A percentile compares a stretch with the other conserved stretches of the same genome.
Conservation (phyloP, 352 stramenopile genomes). For the Phytophthora pinifolia region DNA sequence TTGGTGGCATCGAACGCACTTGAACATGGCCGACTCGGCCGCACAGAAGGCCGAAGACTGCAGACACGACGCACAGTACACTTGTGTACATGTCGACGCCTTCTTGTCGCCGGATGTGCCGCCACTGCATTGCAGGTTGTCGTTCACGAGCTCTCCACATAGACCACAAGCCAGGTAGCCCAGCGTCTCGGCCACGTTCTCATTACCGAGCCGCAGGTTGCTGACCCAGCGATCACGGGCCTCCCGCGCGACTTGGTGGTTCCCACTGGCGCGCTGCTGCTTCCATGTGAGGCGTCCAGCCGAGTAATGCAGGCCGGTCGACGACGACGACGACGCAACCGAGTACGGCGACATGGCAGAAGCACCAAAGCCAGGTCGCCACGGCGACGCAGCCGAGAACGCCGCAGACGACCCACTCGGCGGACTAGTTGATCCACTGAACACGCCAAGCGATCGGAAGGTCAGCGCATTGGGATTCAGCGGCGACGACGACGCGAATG, state of each 20-base stretch:
- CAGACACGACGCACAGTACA: slow-evolving; percentile 72
- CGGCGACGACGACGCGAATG: slow-evolving; percentile 15
- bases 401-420: slow-evolving; percentile 8
- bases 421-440: slow-evolving; percentile 10
- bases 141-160: slow-evolving; percentile 70
- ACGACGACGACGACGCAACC: too few relatives aligned
- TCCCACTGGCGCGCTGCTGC: slow-evolving; percentile 29
- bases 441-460: slow-evolving; percentile 22
- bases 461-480: slow-evolving; percentile 24
- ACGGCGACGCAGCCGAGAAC: slow-evolving; percentile 25
- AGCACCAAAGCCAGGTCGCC: slow-evolving; percentile 19
- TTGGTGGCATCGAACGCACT: slow-evolving; percentile 61
- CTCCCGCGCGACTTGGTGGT: slow-evolving; percentile 27
- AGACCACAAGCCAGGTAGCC: slow-evolving; percentile 64
- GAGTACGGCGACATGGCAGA: slow-evolving; percentile 15
- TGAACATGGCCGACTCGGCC: slow-evolving; percentile 27
- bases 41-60: slow-evolving; percentile 29
- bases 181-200: slow-evolving; percentile 50
- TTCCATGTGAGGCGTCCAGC: slow-evolving; percentile 45
- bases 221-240: slow-evolving; percentile 43
- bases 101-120: slow-evolving; percentile 20
- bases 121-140: slow-evolving; percentile 70
- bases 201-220: slow-evolving; percentile 40
- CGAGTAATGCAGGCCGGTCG: slow-evolving; percentile 18
- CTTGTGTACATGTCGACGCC: slow-evolving; percentile 47